Evolutionary conservation across 1,139 yeast species (phyloP).

Genomic region (Arxiozyma heterogenica): DNA sequence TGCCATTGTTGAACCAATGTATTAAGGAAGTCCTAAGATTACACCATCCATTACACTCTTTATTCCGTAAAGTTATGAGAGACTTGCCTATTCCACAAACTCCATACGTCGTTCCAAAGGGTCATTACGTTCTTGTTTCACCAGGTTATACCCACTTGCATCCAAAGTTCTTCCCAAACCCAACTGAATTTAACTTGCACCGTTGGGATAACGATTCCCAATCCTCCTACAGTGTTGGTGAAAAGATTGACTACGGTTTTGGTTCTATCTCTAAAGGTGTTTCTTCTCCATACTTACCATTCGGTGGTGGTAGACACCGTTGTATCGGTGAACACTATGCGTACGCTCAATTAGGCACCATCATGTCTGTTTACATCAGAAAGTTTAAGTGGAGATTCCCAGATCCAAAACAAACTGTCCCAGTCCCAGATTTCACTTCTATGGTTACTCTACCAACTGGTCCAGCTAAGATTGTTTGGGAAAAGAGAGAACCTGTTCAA

Average conservation of each 20-base stretch:
- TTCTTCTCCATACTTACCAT: constrained; percentile 88
- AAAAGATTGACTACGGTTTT: constrained; percentile 82
- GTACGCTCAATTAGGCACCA: constrained; percentile 81
- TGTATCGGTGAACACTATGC: constrained; percentile 99
- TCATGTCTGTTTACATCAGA: constrained; percentile 67
- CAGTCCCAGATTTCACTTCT: constrained; percentile 74
- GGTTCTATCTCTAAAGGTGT: constrained; percentile 96
- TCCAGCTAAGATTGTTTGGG: constrained; percentile 77
- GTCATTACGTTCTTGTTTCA: constrained; percentile 82
- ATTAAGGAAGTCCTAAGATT: constrained; percentile 90
- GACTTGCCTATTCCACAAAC: constrained; percentile 76
- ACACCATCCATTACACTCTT: constrained; percentile 94
- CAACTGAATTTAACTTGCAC: constrained; percentile 65
- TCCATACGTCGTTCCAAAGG: constrained; percentile 73
- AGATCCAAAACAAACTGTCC: constrained; percentile 45
- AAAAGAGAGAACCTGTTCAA: constrained; percentile 39
- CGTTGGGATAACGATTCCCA: constrained; percentile 66
- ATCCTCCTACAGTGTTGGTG: constrained; percentile 35
- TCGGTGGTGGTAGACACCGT: constrained; percentile 99
- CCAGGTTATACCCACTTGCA: constrained; percentile 85
- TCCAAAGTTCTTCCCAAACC: constrained; percentile 69
- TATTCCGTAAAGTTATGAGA: constrained; percentile 81
- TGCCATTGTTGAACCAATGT: constrained; percentile 72
- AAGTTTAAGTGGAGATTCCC: constrained; percentile 70
- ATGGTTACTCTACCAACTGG: constrained; percentile 87